Evolutionary conservation across 495 filamentous ascomycete genomes (phyloP).

Genomic region (Daldinia concentrica): DNA sequence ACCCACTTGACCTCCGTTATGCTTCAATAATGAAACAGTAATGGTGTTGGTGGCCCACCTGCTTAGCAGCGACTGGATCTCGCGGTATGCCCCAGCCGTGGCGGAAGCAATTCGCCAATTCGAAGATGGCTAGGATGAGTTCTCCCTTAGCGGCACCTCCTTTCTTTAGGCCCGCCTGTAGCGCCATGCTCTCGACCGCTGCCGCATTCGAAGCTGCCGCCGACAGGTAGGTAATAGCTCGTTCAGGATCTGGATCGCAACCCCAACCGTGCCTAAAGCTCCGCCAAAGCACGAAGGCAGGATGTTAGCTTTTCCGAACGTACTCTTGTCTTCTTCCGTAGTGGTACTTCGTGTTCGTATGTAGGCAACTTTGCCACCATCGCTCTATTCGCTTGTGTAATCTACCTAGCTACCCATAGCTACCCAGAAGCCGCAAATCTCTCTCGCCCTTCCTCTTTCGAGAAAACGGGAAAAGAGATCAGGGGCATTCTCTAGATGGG

Average conservation of each 20-base stretch:
- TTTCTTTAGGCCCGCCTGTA: conserved; percentile 86
- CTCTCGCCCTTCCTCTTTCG: not conserved
- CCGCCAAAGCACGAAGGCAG: conserved; percentile 4
- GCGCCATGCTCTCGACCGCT: conserved; percentile 80
- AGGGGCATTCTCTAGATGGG: conserved; percentile 10
- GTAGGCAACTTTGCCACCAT: conserved; percentile 36
- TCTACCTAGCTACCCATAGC: conserved; percentile 11
- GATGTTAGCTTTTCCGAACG: conserved; percentile 33
- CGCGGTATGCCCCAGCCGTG: conserved; percentile 94
- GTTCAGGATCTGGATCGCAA: conserved; percentile 71
- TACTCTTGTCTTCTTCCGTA: conserved; percentile 12
- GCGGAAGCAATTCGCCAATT: conserved; percentile 93
- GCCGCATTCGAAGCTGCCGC: conserved; percentile 92
- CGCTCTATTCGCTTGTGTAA: conserved; percentile 24
- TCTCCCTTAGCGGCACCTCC: conserved; percentile 96
- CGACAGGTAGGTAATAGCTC: conserved; percentile 83
- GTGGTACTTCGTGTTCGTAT: conserved; percentile 28
- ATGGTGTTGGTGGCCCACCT: conserved; percentile 49
- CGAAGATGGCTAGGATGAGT: conserved; percentile 96
- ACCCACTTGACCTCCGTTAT: conserved; percentile 13
- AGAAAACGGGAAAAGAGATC: conserved; percentile 4
- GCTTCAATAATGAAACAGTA: conserved; percentile 37
- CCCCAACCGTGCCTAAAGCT: conserved; percentile 89
- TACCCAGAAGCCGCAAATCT: conserved; percentile 7
- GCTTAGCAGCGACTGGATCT: conserved; percentile 84